These are phyloP conservation scores for Rostrohypoxylon terebratum DNA, from an alignment of 495 filamentous ascomycete species.

Conservation along the genomic window DNA sequence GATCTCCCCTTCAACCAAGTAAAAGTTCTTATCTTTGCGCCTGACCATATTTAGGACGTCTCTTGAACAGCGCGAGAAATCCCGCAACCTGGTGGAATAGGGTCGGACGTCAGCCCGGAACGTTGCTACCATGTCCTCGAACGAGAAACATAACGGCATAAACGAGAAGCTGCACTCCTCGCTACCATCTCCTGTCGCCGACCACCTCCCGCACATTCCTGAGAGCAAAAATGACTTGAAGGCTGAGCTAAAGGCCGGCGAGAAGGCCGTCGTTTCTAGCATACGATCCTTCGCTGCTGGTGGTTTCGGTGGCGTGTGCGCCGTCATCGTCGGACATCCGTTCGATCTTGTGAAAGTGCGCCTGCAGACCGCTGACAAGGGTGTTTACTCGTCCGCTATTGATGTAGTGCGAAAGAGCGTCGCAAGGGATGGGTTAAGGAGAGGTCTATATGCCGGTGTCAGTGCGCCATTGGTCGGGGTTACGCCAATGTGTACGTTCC, in stretches of 20 bases:
- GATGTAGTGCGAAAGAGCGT: slow-evolving; percentile 91
- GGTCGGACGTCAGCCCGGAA: background rate
- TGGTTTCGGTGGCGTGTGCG: slow-evolving; percentile 92
- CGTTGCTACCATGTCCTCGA: slow-evolving; percentile 45
- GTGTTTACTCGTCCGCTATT: slow-evolving; percentile 88
- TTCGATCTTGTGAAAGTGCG: slow-evolving; percentile 99
- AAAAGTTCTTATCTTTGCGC: background rate
- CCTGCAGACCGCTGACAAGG: slow-evolving; percentile 93
- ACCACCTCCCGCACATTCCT: slow-evolving; percentile 63
- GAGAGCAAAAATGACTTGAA: slow-evolving; percentile 65
- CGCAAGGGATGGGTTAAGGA: slow-evolving; percentile 83
- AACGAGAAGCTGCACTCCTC: slow-evolving; percentile 53
- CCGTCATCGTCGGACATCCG: slow-evolving; percentile 92
- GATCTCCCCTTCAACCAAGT: background rate
- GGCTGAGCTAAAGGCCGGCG: slow-evolving; percentile 61
- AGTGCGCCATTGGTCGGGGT: slow-evolving; percentile 94
- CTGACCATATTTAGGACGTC: background rate
- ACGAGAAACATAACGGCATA: slow-evolving; percentile 44
- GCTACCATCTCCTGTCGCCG: slow-evolving; percentile 55
- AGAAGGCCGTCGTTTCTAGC: slow-evolving; percentile 60
- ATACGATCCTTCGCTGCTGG: slow-evolving; percentile 88
- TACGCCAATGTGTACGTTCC: slow-evolving; percentile 93
- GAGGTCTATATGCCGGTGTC: slow-evolving; percentile 96
- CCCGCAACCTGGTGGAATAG: background rate
- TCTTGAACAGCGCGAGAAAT: background rate